phyloP scores from a whole-genome alignment of 331 rosid genomes.

The Ulmus americana region DNA sequence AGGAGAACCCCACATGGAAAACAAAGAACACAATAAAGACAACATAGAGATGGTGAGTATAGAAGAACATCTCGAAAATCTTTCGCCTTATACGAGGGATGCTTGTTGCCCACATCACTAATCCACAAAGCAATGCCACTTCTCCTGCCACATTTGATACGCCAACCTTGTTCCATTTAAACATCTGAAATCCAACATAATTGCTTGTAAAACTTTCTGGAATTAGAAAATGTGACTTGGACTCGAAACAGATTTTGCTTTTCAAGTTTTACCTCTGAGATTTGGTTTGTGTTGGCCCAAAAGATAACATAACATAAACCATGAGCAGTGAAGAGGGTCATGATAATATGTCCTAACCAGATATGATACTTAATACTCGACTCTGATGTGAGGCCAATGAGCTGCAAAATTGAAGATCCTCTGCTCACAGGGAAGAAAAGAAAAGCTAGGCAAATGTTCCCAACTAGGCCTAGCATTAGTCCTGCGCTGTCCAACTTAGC shows the following conservation, averaged over 20 bases:
- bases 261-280: conserved; percentile 30
- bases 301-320: conserved; percentile 37
- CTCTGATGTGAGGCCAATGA: conserved; percentile 54
- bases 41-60: conserved; percentile 46
- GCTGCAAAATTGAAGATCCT: conserved; percentile 48
- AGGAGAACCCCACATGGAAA: conserved; percentile 55
- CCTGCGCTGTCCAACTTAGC: conserved; percentile 35
- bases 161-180: conserved; percentile 43
- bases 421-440: conserved; percentile 56
- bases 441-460: conserved; percentile 44
- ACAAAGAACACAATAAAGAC: conserved; percentile 51
- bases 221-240: not conserved
- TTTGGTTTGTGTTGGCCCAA: conserved; percentile 40
- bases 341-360: conserved; percentile 52
- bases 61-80: conserved; percentile 50
- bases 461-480: conserved; percentile 42
- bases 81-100: conserved; percentile 38
- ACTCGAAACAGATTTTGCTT: too few species aligned
- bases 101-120: conserved; percentile 47
- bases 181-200: conserved; percentile 30
- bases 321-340: conserved; percentile 47
- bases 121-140: conserved; percentile 36
- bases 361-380: conserved; percentile 53
- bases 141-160: conserved; percentile 58
- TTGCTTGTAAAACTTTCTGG: not conserved